Conservation (phyloP, 768 basidiomycete species). For the Boletales sp. region DNA sequence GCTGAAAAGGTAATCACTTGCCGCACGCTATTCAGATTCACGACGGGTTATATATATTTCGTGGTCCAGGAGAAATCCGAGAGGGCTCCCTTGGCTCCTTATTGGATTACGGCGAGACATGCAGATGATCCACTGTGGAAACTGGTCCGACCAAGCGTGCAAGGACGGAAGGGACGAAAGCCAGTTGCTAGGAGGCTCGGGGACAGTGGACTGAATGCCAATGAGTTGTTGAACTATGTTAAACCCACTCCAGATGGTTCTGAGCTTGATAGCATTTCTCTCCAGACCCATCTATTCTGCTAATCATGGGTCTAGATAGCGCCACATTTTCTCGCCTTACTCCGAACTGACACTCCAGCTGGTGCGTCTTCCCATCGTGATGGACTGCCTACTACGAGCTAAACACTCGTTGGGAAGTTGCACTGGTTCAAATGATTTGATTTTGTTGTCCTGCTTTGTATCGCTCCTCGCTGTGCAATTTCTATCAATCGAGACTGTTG, state of each 20-base stretch:
- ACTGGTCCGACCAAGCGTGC: neutral
- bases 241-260: neutral
- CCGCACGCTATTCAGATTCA: neutral
- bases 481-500: too few relatives aligned
- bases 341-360: too few relatives aligned
- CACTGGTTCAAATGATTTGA: too few relatives aligned
- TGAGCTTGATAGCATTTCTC: too few relatives aligned
- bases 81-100: conserved; percentile 17
- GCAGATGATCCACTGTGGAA: conserved; percentile 18
- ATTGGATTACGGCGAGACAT: conserved; percentile 23
- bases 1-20: conserved; percentile 13
- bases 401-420: too few relatives aligned
- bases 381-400: too few relatives aligned
- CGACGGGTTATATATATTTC: conserved; percentile 1
- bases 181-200: conserved; percentile 10
- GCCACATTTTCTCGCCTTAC: too few relatives aligned
- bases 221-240: conserved; percentile 17
- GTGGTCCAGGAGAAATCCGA: conserved; percentile 9
- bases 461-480: too few relatives aligned
- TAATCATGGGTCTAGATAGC: too few relatives aligned
- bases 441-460: too few relatives aligned
- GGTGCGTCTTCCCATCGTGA: too few relatives aligned
- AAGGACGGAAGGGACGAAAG: conserved; percentile 16
- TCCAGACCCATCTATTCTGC: too few relatives aligned
- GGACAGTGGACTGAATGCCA: conserved; percentile 9